Percentiles rank a stretch among this genome's conserved stretches.
phyloP scores from a whole-genome alignment of 208 protist species.

The Leptomonas pyrrhocoris region DNA sequence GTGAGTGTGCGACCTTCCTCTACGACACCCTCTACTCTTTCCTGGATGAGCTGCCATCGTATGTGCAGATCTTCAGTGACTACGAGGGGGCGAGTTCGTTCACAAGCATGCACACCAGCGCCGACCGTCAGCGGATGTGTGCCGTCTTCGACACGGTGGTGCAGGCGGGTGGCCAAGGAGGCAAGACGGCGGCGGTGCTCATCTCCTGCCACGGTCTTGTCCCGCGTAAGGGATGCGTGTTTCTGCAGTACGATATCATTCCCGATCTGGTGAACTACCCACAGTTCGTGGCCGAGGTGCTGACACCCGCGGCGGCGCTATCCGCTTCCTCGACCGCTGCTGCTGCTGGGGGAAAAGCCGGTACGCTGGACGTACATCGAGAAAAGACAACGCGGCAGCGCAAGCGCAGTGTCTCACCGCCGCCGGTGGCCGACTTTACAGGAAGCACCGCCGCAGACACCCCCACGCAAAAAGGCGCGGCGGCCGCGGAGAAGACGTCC shows the following conservation, averaged over 20 bases:
- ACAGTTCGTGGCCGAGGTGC: constrained; percentile 60
- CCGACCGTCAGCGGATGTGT: constrained; percentile 42
- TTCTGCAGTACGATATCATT: constrained; percentile 73
- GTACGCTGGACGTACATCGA: constrained; percentile 17
- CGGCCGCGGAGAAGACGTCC: neutral
- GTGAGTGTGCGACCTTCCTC: constrained; percentile 58
- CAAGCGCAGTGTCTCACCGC: constrained; percentile 38
- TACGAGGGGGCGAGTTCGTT: constrained; percentile 64
- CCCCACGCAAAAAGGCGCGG: neutral
- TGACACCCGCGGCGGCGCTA: constrained; percentile 35
- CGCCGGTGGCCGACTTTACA: constrained; percentile 2
- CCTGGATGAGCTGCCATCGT: constrained; percentile 45
- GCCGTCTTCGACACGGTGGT: constrained; percentile 55
- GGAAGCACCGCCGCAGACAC: neutral
- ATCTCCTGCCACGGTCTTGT: constrained; percentile 70
- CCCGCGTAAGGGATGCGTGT: constrained; percentile 43
- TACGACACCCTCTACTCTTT: constrained; percentile 61
- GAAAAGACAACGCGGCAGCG: constrained; percentile 33
- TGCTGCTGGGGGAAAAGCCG: neutral
- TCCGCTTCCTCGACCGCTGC: neutral
- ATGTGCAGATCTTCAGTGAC: constrained; percentile 60
- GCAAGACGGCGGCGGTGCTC: constrained; percentile 53
- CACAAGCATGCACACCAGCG: constrained; percentile 34
- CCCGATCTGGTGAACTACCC: constrained; percentile 62
- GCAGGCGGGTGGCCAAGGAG: neutral